These are phyloP conservation scores for Fusarium nygamai DNA, from an alignment of 2,329 filamentous ascomycete genomes.

Conservation along the genomic window DNA sequence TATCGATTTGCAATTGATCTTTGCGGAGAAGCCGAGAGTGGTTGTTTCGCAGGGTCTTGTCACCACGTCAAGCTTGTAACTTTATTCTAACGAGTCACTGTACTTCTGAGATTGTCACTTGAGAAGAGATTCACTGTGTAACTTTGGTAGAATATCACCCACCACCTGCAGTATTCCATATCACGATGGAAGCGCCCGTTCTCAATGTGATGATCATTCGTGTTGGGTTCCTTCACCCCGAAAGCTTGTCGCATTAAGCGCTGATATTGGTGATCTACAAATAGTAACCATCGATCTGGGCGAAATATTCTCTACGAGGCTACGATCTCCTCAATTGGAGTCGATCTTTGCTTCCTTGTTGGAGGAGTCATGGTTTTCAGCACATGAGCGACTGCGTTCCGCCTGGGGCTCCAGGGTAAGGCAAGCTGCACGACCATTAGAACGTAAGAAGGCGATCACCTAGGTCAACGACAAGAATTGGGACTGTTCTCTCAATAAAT, in stretches of 20 bases:
- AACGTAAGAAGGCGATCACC: not conserved
- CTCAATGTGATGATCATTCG: not conserved
- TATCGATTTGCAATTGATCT: not conserved
- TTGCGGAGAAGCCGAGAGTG: not conserved
- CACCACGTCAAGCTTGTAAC: constrained; percentile 12
- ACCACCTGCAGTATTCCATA: not conserved
- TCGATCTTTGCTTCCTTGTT: not conserved
- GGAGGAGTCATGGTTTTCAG: not conserved
- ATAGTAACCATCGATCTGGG: not conserved
- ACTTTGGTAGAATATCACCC: not conserved
- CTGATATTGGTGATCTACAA: not conserved
- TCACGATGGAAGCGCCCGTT: not conserved
- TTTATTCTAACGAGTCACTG: not conserved
- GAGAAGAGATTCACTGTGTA: not conserved
- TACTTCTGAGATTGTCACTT: not conserved
- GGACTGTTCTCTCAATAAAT: not conserved
- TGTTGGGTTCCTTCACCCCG: not conserved
- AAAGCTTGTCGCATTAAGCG: not conserved
- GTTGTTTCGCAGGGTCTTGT: not conserved
- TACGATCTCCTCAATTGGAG: not conserved
- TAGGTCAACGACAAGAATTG: not conserved
- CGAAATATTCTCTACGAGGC: not conserved
- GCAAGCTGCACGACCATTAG: not conserved
- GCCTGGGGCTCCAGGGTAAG: not conserved
- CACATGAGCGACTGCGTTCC: not conserved